These are phyloP conservation scores for Kingdonia uniflora DNA, from an alignment of 164 flowering plant species.

Conservation along the genomic window DNA sequence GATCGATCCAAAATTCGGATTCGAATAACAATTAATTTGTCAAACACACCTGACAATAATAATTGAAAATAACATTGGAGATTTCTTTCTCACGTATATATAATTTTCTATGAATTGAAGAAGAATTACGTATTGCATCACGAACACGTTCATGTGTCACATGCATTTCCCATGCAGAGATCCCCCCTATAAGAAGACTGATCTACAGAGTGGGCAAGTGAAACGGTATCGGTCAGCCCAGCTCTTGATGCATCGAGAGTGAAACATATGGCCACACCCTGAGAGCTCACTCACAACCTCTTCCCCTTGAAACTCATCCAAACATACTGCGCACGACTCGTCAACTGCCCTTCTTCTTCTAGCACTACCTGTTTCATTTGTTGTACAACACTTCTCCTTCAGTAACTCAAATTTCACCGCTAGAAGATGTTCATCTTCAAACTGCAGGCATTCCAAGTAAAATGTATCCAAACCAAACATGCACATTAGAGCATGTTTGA, in stretches of 20 bases:
- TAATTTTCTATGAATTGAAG: neutral
- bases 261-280: slow-evolving; percentile 13
- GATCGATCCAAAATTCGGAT: too few species aligned
- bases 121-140: too few species aligned
- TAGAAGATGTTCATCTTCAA: neutral
- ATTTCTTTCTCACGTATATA: too few species aligned
- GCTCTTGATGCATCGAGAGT: slow-evolving; percentile 5
- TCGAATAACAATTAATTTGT: too few species aligned
- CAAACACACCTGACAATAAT: too few species aligned
- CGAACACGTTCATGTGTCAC: neutral
- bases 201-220: slow-evolving; percentile 18
- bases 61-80: too few species aligned
- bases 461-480: neutral
- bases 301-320: slow-evolving; percentile 9
- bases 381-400: too few species aligned
- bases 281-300: slow-evolving; percentile 14
- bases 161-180: neutral
- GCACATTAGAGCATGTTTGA: slow-evolving; percentile 4
- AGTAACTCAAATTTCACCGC: neutral
- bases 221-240: slow-evolving; percentile 9
- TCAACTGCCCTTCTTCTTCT: neutral
- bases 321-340: slow-evolving; percentile 11
- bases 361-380: neutral
- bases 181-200: neutral
- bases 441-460: neutral